Base-by-base conservation (phyloP, 164 flowering plant species). In the Stephania japonica region DNA sequence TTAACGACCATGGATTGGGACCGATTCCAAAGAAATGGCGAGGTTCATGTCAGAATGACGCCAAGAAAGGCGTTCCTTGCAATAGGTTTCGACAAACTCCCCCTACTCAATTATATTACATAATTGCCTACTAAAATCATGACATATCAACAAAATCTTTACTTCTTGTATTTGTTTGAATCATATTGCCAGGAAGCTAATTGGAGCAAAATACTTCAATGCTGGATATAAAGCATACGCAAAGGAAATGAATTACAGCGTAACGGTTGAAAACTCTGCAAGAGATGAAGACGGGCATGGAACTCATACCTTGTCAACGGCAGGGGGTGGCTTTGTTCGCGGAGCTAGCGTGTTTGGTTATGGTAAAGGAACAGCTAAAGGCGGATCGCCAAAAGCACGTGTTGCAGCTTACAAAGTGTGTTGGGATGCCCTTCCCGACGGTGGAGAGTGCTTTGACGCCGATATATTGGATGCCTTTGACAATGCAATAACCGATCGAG, bases 11-110 rank as follows among this genome's bases (percentile, higher is more conserved):
- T 7, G 93, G 91, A 0, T 49, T 71, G 64, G 91, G 90, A 21
- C 87, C 93, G 0, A 68, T 88, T 76, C 97, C 95, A 7, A 71
- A 87, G 13, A 86, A 68, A 75, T 92, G 94, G 94, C 87, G 83
- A 79, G 97, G 97, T 70, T 56, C 16, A 23, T 91, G 97, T 73
- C 67, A 85, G 74, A 74, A 75, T 16, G 42, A 79, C 59, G 70
- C 78, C 43, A 59, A 26, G 3, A 67, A 27, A 38, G 88, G 82
- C 32, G 77, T 85, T 73, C 80, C 43, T 44, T 88, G 91, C 78
- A 88, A 90, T 82, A 84, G 83, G 92, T 83, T 12, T 59, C 23
- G 18, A 25, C 41, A 32, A 32, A 38, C 10, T 5, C 47, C n/a
- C 26, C 47, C 14, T 2, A 47, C 44, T 42, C 42, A 43, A 32